These are phyloP conservation scores for Candida mattraensis DNA, from an alignment of 805 yeast genomes.

Conservation along the genomic window DNA sequence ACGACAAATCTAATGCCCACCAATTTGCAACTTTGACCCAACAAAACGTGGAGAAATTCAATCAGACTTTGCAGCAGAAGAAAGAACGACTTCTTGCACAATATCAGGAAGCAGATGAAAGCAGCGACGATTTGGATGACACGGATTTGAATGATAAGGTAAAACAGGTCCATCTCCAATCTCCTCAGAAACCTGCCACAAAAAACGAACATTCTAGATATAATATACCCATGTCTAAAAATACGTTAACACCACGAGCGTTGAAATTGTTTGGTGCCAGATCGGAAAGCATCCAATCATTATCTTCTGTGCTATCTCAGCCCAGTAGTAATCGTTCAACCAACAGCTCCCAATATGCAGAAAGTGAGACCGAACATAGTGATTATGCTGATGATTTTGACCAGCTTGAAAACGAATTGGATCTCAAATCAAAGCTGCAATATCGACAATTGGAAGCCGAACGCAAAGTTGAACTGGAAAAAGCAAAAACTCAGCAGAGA, in stretches of 20 bases:
- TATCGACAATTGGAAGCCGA: slow-evolving; percentile 22
- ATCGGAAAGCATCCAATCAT: slow-evolving; percentile 25
- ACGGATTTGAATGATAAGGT: slow-evolving; percentile 15
- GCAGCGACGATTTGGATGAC: slow-evolving; percentile 22
- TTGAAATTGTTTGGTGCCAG: slow-evolving; percentile 6
- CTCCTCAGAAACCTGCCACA: background rate
- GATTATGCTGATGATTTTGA: slow-evolving; percentile 33
- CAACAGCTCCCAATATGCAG: slow-evolving; percentile 22
- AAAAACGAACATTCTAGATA: slow-evolving; percentile 2
- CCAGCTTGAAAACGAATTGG: slow-evolving; percentile 16
- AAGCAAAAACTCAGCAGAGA: no score
- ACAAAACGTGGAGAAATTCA: slow-evolving; percentile 22
- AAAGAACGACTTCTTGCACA: slow-evolving; percentile 12
- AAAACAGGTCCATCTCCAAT: slow-evolving; percentile 5
- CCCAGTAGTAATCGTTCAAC: slow-evolving; percentile 14
- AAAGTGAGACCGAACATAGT: slow-evolving; percentile 34
- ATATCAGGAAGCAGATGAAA: slow-evolving; percentile 23
- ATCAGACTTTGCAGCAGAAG: slow-evolving; percentile 10
- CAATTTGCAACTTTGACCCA: slow-evolving; percentile 26
- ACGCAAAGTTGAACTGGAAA: slow-evolving; percentile 3
- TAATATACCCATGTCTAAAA: slow-evolving; percentile 15
- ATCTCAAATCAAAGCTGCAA: slow-evolving; percentile 18
- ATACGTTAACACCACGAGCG: slow-evolving; percentile 15
- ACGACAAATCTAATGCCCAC: no score
- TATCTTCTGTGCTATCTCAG: slow-evolving; percentile 28